Base-by-base conservation (phyloP, 2,329 filamentous ascomycete species). In the Raffaelea deltoideospora region DNA sequence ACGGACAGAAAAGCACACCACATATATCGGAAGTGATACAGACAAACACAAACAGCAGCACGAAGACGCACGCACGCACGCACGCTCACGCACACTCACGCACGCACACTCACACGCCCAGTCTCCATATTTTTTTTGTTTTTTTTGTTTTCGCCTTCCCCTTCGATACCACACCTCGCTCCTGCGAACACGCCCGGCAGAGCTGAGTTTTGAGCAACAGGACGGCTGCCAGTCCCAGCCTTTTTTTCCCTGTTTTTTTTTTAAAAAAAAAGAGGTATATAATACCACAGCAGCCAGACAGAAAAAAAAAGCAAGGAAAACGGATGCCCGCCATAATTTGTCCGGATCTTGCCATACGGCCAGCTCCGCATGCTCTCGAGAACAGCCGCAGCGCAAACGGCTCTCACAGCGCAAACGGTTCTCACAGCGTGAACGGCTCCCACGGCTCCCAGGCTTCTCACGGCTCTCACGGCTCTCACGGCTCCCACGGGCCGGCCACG, bases 331-430 rank as follows among this genome's bases (percentile, higher is more conserved):
- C 37, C 38, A 39, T 43, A 43, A 24, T 47, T 19, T 41, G 36
- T 14, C 38, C 42, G 38, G 46, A 47, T 31, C 45, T 48, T n/a
- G 46, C 46, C 46, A 43, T 48, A 36, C 42, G 46, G 46, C 43
- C 45, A 39, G 45, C 41, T 43, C 44, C 42, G 38, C 27, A n/a
- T n/a, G n/a, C n/a, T n/a, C n/a, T n/a, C n/a, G n/a, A 31, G 10
- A 39, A 36, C 31, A 33, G 21, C 33, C 34, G 26, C 39, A 33
- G 34, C 15, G 18, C 5, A n/a, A 20, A 11, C 21, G 14, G 9
- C 26, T n/a, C 11, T 19, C 17, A 30, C 40, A 19, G 28, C 17
- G 11, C 22, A 10, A 13, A 21, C 19, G 19, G 24, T 3, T 11
- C 17, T 7, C 30, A n/a, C 27, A 30, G 15, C 14, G 4, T 15